Evolutionary conservation across 73 alveolate genomes (phyloP).

Genomic region (Tetrahymena elliotti): DNA sequence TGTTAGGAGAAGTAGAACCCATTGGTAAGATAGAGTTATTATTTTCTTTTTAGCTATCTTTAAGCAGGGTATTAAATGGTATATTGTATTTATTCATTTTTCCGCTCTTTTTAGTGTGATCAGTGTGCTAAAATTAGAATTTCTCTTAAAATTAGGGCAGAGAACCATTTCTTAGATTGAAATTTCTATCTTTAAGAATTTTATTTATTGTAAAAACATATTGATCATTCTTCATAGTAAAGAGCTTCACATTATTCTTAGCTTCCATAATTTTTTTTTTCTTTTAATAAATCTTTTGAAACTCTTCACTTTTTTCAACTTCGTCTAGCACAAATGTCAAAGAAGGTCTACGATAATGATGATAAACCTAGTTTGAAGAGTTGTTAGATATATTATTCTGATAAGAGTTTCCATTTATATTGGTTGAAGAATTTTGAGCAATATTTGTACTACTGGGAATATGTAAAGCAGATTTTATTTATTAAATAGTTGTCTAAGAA

Average conservation of each 20-base stretch:
- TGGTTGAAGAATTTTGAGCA: not conserved
- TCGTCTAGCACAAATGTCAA: not conserved
- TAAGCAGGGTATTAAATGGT: not conserved
- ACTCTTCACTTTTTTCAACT: not conserved
- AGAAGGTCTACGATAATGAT: not conserved
- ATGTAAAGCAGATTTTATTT: not conserved
- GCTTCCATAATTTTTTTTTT: not conserved
- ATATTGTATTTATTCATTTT: not conserved
- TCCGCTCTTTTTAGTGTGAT: not conserved
- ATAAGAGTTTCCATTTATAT: not conserved
- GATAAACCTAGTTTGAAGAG: not conserved
- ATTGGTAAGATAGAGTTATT: not conserved
- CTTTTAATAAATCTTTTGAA: not conserved
- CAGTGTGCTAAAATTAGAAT: not conserved
- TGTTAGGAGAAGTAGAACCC: not conserved
- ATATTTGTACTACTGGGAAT: not conserved
- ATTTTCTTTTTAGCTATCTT: not conserved
- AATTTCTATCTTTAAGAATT: not conserved
- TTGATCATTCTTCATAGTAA: not conserved
- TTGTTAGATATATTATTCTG: not conserved
- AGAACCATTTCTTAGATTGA: not conserved
- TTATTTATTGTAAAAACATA: not conserved
- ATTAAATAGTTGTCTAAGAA: not conserved
- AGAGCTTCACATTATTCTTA: not conserved
- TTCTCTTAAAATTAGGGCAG: not conserved